phyloP scores from a whole-genome alignment of 1,139 yeast genomes.

The Nadsonia starkeyi-henricii region DNA sequence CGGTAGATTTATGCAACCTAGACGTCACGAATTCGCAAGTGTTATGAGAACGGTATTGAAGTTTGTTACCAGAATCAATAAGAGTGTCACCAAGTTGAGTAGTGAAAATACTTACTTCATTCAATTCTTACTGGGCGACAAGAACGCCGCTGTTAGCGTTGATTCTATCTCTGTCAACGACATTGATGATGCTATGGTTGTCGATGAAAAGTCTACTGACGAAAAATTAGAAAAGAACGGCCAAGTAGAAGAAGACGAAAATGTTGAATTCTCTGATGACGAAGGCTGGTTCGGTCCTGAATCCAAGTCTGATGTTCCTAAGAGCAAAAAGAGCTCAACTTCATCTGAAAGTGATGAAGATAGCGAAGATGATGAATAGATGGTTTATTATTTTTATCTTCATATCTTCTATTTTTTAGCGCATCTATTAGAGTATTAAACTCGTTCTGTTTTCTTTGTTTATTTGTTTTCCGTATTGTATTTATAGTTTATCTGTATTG shows the following conservation, averaged over 20 bases:
- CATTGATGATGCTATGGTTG: conserved; percentile 11
- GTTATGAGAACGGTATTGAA: conserved; percentile 62
- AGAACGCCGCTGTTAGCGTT: conserved; percentile 9
- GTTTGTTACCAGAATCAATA: conserved; percentile 59
- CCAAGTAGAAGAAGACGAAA: conserved; percentile 16
- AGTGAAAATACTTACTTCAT: conserved; percentile 44
- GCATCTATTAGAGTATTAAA: background rate
- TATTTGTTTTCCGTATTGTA: background rate
- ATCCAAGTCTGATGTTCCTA: conserved; percentile 12
- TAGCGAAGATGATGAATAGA: conserved; percentile 7
- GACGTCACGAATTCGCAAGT: conserved; percentile 52
- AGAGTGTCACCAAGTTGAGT: conserved; percentile 49
- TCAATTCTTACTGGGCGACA: conserved; percentile 21
- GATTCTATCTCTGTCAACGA: conserved; percentile 5
- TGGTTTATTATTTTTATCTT: background rate
- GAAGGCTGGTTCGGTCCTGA: conserved; percentile 34
- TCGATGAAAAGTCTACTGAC: conserved; percentile 9
- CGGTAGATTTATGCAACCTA: conserved; percentile 56
- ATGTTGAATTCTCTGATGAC: conserved; percentile 20
- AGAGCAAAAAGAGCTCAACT: conserved; percentile 6
- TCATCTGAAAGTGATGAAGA: conserved; percentile 8
- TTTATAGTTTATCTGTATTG: background rate
- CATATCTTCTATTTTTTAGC: too few species aligned
- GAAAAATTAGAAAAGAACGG: conserved; percentile 9
- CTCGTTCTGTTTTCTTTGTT: background rate